These are phyloP conservation scores for Fagopyrum homotropicum DNA, from an alignment of 148 eudicot species.

Conservation along the genomic window DNA sequence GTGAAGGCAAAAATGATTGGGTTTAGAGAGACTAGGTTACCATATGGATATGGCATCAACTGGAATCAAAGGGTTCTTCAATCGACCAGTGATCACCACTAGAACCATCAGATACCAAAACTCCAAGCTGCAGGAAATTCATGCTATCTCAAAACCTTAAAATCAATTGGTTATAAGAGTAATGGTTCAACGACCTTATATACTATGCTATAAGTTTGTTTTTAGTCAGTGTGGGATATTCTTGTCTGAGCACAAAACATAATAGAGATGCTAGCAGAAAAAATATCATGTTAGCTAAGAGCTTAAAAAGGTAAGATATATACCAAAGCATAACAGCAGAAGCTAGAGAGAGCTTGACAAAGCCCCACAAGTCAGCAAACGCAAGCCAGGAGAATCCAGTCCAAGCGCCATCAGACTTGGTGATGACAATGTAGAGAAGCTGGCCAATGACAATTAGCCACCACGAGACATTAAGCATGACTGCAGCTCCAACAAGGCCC, in stretches of 20 bases:
- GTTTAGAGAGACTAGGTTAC: conserved; percentile 10
- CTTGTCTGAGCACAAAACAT: neutral
- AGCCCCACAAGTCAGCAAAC: conserved; percentile 27
- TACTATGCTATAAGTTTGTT: too few species aligned
- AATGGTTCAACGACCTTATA: too few species aligned
- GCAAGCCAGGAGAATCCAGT: conserved; percentile 39
- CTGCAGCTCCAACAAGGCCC: conserved; percentile 39
- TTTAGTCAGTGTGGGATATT: too few species aligned
- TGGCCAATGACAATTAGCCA: conserved; percentile 38
- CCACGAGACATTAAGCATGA: conserved; percentile 38
- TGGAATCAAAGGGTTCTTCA: conserved; percentile 32
- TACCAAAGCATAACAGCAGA: conserved; percentile 61
- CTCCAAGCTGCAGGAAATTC: conserved; percentile 34
- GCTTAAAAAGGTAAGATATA: neutral
- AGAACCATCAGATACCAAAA: conserved; percentile 37
- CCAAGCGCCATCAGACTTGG: conserved; percentile 27
- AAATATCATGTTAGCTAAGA: neutral
- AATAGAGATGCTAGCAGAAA: neutral
- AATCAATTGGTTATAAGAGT: too few species aligned
- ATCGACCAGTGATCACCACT: conserved; percentile 31
- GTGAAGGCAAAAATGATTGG: neutral
- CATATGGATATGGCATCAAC: conserved; percentile 43
- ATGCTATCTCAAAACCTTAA: neutral
- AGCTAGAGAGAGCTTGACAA: conserved; percentile 46
- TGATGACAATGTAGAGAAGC: conserved; percentile 26